A percentile compares a stretch with the other conserved stretches of the same genome.
Evolutionary conservation across 75 land plant genomes (phyloP).

Genomic region (Adiantum capillusveneris): DNA sequence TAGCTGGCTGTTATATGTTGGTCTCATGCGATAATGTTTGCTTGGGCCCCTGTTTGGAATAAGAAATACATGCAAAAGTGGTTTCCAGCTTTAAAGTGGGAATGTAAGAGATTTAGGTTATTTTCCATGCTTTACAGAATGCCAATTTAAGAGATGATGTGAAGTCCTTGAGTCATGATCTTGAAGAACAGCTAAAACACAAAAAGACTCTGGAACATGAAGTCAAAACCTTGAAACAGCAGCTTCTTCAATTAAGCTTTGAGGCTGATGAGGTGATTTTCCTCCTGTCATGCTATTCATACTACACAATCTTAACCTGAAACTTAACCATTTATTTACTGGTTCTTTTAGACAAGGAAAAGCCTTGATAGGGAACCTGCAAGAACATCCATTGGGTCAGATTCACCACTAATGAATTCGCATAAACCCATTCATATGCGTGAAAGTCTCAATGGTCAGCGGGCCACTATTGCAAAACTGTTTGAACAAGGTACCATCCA

Average conservation of each 20-base stretch:
- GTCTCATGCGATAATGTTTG: too few species aligned
- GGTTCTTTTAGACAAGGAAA: slow-evolving; percentile 1
- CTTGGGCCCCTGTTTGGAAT: too few species aligned
- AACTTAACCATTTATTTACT: too few species aligned
- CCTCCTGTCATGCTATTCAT: too few species aligned
- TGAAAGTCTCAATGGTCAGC: slow-evolving; percentile 11
- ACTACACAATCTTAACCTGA: too few species aligned
- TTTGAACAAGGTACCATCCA: slow-evolving; percentile 70
- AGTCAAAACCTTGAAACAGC: slow-evolving; percentile 54
- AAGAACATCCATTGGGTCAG: slow-evolving; percentile 11
- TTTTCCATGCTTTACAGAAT: neutral
- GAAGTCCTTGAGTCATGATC: slow-evolving; percentile 22
- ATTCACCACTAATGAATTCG: slow-evolving; percentile 33
- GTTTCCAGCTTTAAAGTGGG: too few species aligned
- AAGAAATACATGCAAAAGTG: too few species aligned
- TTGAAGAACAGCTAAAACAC: slow-evolving; percentile 68
- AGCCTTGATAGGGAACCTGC: slow-evolving; percentile 7
- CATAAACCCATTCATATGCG: slow-evolving; percentile 35
- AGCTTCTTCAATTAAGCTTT: slow-evolving; percentile 60
- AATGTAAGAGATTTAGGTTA: too few species aligned
- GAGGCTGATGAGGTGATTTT: slow-evolving; percentile 81
- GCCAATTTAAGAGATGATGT: neutral
- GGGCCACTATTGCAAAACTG: slow-evolving; percentile 26
- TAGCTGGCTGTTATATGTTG: too few species aligned
- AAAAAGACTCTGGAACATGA: slow-evolving; percentile 76